Evolutionary conservation across 139 green algal genomes (phyloP), one percentile per base, ranked within the genome.

Genomic region (Chlorella sp.): DNA sequence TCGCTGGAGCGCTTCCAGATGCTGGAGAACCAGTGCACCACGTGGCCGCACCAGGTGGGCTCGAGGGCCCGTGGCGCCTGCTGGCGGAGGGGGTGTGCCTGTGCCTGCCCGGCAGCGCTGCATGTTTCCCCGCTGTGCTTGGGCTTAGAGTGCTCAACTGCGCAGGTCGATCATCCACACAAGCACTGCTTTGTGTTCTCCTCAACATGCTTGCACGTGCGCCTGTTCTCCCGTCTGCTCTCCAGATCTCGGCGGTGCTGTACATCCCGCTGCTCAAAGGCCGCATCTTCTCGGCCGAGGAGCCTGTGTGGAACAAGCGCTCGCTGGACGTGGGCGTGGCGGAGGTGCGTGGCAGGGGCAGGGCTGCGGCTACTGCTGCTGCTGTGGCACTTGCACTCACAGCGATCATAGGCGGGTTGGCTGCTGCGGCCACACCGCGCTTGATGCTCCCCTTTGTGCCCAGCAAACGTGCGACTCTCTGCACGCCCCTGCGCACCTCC

Each of bases 221-320:
- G n/a, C n/a, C n/a, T n/a, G n/a, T n/a, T 36, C 30, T n/a, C 64
- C 40, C 32, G 11, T 7, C 13, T 8, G 58, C 41, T 5, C n/a
- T 68, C 22, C 74, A 75, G 69, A 87, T 90, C 32, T 76, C 82
- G 1, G 86, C 86, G 3, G 82, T 85, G 51, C 60, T 90, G 20
- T 90, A 90, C 65, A 85, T 90, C 36, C 86, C 86, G n/a, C 81
- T 90, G 51, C 56, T 88, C 20, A 28, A 60, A 24, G 86, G 86
- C 36, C 75, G 73, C 43, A 87, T 89, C 34, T 89, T 82, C 32
- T 73, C 38, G 8, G 79, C 78, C 9, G 85, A 89, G 58, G 85
- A 89, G 46, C 32, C 60, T 1, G 19, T 28, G 41, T 89, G 85
- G 85, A 83, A 89, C 79, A 85, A 80, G 32, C 51, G 40, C 56